Evolutionary conservation across 2,329 filamentous ascomycete species (phyloP).

Genomic region (Septoria linicola): DNA sequence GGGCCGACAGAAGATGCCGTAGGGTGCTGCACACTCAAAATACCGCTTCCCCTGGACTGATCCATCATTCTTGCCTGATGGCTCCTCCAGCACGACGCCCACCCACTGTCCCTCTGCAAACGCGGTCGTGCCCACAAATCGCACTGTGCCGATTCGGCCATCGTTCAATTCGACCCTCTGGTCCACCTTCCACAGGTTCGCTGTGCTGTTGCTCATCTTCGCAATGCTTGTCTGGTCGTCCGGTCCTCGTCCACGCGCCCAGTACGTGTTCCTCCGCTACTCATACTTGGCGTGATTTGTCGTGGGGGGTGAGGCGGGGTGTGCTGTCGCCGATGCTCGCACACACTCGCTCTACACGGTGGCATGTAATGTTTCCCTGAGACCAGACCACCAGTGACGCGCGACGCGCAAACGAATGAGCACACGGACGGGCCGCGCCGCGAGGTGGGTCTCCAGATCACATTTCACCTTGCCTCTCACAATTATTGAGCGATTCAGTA

Average conservation of each 20-base stretch:
- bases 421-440: too few species aligned
- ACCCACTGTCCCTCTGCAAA: conserved; percentile 86
- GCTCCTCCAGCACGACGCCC: conserved; percentile 80
- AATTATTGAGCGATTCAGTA: too few species aligned
- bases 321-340: not conserved
- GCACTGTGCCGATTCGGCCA: conserved; percentile 72
- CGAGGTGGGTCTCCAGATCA: too few species aligned
- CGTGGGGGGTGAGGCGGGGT: too few species aligned
- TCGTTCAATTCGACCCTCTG: conserved; percentile 78
- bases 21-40: conserved; percentile 69
- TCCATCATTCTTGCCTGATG: conserved; percentile 89
- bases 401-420: too few species aligned
- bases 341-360: too few species aligned
- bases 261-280: conserved; percentile 1
- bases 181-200: conserved; percentile 49
- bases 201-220: conserved; percentile 33
- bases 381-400: too few species aligned
- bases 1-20: conserved; percentile 86
- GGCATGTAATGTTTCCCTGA: too few species aligned
- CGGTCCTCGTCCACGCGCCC: conserved; percentile 8
- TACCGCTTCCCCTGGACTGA: conserved; percentile 84
- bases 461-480: too few species aligned
- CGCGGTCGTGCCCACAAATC: conserved; percentile 74
- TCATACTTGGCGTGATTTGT: conserved; percentile 13
- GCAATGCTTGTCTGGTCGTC: not conserved